phyloP scores from a whole-genome alignment of 2,329 filamentous ascomycete species.

The Aspergillus latus region DNA sequence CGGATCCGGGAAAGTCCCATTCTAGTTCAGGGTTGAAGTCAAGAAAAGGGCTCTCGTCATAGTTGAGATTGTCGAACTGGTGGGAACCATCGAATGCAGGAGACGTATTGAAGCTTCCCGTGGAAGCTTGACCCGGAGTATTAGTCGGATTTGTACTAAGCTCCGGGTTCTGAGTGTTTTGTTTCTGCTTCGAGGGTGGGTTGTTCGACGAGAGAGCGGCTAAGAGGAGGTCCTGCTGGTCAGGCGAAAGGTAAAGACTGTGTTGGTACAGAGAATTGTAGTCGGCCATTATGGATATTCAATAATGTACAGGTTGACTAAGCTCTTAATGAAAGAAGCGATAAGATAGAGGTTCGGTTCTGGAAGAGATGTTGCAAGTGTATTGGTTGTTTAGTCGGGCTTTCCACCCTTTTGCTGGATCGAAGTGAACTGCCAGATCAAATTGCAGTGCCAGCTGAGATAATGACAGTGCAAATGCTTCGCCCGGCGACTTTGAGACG shows the following conservation, averaged over 20 bases:
- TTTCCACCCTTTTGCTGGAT: conserved; percentile 35
- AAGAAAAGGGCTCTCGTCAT: conserved; percentile 76
- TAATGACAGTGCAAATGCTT: not conserved
- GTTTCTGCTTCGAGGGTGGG: conserved; percentile 36
- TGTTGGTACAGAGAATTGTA: conserved; percentile 45
- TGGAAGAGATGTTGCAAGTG: not conserved
- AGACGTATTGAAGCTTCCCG: conserved; percentile 37
- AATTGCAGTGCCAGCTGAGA: conserved; percentile 3
- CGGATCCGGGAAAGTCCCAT: conserved; percentile 64
- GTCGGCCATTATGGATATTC: conserved; percentile 34
- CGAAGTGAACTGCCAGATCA: conserved; percentile 12
- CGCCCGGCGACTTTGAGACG: not conserved
- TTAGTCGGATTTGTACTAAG: conserved; percentile 26
- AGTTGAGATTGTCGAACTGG: conserved; percentile 50
- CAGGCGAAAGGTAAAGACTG: conserved; percentile 69
- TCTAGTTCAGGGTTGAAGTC: conserved; percentile 81
- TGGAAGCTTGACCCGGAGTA: conserved; percentile 47
- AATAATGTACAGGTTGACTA: not conserved
- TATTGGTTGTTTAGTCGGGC: conserved; percentile 26
- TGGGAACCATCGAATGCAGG: conserved; percentile 36
- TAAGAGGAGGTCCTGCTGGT: conserved; percentile 74
- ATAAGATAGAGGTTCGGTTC: not conserved
- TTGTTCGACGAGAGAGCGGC: conserved; percentile 74
- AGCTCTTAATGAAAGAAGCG: not conserved
- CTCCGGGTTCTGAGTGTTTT: conserved; percentile 21